phyloP scores from a whole-genome alignment of 2,329 filamentous ascomycete genomes.

The Curvularia lunata region DNA sequence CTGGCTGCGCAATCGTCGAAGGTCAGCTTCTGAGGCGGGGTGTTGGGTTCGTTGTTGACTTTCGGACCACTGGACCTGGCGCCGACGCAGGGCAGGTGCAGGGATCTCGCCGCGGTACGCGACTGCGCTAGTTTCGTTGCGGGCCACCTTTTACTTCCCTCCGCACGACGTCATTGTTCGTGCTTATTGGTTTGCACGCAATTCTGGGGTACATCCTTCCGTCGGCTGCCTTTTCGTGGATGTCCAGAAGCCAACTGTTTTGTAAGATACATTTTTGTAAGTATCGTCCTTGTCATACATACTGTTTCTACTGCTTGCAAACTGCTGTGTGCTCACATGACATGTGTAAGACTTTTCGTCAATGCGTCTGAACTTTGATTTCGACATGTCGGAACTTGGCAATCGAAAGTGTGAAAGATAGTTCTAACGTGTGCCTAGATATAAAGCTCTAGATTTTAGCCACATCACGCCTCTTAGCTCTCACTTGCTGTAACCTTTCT shows the following conservation, averaged over 20 bases:
- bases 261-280: background rate
- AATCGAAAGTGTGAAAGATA: background rate
- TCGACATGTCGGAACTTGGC: background rate
- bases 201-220: background rate
- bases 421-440: background rate
- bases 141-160: conserved; percentile 10
- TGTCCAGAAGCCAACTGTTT: background rate
- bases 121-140: conserved; percentile 10
- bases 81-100: conserved; percentile 26
- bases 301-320: background rate
- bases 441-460: background rate
- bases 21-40: conserved; percentile 5
- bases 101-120: conserved; percentile 13
- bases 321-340: background rate
- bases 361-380: background rate
- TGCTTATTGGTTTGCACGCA: background rate
- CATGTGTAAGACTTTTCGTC: background rate
- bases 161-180: conserved; percentile 17
- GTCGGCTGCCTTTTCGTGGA: background rate
- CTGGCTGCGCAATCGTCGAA: background rate
- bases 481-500: background rate
- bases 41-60: conserved; percentile 21
- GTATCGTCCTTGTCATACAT: background rate
- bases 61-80: conserved; percentile 19
- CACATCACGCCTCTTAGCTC: background rate